These are phyloP conservation scores for Monilinia fructicola DNA, from an alignment of 2,329 filamentous ascomycete genomes.

Conservation along the genomic window DNA sequence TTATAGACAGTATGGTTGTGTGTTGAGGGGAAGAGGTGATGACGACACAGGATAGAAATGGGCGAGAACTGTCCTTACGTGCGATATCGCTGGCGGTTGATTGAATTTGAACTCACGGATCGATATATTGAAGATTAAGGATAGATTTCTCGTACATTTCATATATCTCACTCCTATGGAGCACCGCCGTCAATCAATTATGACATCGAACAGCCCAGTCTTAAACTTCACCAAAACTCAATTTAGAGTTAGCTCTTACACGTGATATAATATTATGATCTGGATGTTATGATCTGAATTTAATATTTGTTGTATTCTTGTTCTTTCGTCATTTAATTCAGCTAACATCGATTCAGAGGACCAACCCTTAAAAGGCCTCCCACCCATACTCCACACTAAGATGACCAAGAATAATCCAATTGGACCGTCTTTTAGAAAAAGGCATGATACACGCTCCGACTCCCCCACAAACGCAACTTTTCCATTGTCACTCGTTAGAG, in stretches of 20 bases:
- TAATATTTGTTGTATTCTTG: conserved; percentile 5
- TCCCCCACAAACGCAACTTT: conserved; percentile 19
- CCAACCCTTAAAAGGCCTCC: background rate
- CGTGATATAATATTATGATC: conserved; percentile 5
- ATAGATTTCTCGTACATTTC: background rate
- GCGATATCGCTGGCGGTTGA: too few relatives aligned
- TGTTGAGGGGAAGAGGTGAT: too few relatives aligned
- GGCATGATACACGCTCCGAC: conserved; percentile 10
- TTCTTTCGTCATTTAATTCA: background rate
- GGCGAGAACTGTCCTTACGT: too few relatives aligned
- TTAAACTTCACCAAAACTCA: background rate
- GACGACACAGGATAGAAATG: too few relatives aligned
- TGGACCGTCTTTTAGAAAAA: background rate
- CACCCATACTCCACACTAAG: conserved; percentile 18
- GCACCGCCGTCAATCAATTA: background rate
- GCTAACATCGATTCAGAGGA: background rate
- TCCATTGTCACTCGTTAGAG: conserved; percentile 12
- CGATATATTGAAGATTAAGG: too few relatives aligned
- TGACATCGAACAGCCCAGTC: background rate
- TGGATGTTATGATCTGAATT: background rate
- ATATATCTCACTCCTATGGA: background rate
- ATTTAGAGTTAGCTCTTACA: background rate
- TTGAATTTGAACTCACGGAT: too few relatives aligned
- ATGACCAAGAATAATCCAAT: background rate
- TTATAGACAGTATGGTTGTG: too few relatives aligned